Evolutionary conservation across 495 filamentous ascomycete genomes (phyloP).

Genomic region (Echria macrotheca): DNA sequence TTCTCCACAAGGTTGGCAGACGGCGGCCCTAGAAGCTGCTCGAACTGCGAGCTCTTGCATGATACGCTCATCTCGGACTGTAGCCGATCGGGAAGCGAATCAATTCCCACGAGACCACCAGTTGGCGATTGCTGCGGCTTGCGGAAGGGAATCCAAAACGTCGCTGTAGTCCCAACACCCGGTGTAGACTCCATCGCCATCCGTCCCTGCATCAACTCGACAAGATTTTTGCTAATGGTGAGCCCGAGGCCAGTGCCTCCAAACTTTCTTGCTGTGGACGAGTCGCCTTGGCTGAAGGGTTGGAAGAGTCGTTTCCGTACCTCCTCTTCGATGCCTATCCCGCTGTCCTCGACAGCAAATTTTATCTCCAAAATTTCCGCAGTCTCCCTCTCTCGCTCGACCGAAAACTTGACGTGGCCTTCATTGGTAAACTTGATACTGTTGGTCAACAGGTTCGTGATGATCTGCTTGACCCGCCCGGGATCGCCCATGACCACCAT

Average conservation of each 20-base stretch:
- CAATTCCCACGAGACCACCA: conserved; percentile 45
- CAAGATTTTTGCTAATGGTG: conserved; percentile 72
- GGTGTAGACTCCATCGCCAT: conserved; percentile 59
- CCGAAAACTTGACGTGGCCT: conserved; percentile 57
- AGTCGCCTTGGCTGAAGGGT: conserved; percentile 80
- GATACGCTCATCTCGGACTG: conserved; percentile 59
- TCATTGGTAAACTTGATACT: conserved; percentile 81
- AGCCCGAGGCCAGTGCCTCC: conserved; percentile 79
- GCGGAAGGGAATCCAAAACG: conserved; percentile 65
- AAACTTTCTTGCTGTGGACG: conserved; percentile 67
- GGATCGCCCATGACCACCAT: conserved; percentile 68
- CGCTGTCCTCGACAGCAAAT: conserved; percentile 71
- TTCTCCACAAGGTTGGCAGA: conserved; percentile 24
- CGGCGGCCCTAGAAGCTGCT: conserved; percentile 29
- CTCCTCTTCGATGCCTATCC: conserved; percentile 77
- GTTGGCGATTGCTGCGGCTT: conserved; percentile 36
- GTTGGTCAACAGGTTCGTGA: conserved; percentile 83
- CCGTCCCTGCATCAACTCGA: conserved; percentile 75
- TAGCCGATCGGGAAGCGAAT: conserved; percentile 52
- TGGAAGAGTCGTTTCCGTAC: conserved; percentile 70
- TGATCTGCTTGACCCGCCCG: conserved; percentile 70
- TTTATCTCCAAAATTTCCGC: conserved; percentile 44
- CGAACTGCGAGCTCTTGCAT: conserved; percentile 49
- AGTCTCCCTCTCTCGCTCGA: conserved; percentile 43
- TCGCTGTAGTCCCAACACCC: conserved; percentile 57